Evolutionary conservation across 2,329 filamentous ascomycete species (phyloP).

Genomic region (Ophiostoma quercus): DNA sequence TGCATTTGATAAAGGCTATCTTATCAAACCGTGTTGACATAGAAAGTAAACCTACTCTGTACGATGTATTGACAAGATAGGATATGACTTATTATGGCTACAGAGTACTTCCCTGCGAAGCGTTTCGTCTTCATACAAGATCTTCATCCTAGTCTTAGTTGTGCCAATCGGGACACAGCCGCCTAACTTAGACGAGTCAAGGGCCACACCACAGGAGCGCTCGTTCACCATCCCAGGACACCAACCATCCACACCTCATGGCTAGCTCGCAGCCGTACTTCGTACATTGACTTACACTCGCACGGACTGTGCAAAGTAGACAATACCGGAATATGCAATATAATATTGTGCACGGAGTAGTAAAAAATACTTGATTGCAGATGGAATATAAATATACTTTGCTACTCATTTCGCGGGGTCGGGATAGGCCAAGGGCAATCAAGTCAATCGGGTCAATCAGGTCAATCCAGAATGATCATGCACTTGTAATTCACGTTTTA

Average conservation of each 20-base stretch:
- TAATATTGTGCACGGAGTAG: not conserved
- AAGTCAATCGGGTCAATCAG: not conserved
- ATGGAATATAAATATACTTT: not conserved
- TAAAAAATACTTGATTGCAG: not conserved
- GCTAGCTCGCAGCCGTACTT: not conserved
- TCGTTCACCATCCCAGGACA: not conserved
- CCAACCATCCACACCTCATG: not conserved
- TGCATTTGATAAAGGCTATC: not conserved
- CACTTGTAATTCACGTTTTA: slow-evolving; percentile 6
- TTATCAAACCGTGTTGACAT: too few relatives aligned
- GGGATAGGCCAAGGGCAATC: not conserved
- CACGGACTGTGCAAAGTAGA: not conserved
- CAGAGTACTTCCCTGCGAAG: not conserved
- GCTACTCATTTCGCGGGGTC: not conserved
- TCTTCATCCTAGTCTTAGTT: not conserved
- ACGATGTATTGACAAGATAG: too few relatives aligned
- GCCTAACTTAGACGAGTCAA: not conserved
- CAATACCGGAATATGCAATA: not conserved
- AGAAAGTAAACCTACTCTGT: too few relatives aligned
- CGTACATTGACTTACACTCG: not conserved
- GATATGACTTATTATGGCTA: not conserved
- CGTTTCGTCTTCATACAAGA: not conserved
- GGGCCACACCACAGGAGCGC: not conserved
- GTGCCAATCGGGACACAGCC: not conserved
- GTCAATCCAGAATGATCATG: not conserved